Evolutionary conservation across 179 eudicot genomes (phyloP), one percentile per base, ranked within the genome.

Genomic region (Monotropa hypopitys): DNA sequence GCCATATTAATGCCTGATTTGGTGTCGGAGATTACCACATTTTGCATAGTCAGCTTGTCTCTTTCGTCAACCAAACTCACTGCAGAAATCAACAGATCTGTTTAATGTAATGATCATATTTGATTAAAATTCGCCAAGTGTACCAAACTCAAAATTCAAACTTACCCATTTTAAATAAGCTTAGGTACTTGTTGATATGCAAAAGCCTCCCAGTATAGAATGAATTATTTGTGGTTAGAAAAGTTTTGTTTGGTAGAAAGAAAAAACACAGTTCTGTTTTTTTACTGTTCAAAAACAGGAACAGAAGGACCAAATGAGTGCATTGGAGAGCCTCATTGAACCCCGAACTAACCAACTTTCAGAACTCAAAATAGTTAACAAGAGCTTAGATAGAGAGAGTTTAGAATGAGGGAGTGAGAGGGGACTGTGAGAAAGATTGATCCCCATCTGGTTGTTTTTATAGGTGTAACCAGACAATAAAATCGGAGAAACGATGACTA

Each of bases 1-100:
- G 73, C 82, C 63, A 85, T 69, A 63, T 68, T 80, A 3, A 79
- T 57, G 16, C 81, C 81, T 28, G 91, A 82, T 76, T 85, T 85
- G 0, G 81, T 49, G 54, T 63, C 26, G 59, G 77, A 16, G 71
- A 71, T 8, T 76, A 83, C 81, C 83, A 83, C 87, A 79, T 83
- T 86, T 50, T 88, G 86, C 62, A 83, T 86, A 16, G 84, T 83
- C 97, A 88, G 88, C 66, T 54, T 79, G 8, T 26, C 51, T 66
- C 65, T 28, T 77, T 51, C 65, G 0, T 33, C 50, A 40, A 51
- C 26, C 42, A 51, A 67, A 68, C 38, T 77, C 79, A 77, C 79
- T 77, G 61, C 38, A 53, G 67, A 33, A 76, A 18, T 0, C 21
- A 50, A 40, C 18, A 57, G n/a, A 0, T 5, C 45, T 30, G n/a